Evolutionary conservation across 768 basidiomycete species (phyloP).

Genomic region (Mycena alexandri): DNA sequence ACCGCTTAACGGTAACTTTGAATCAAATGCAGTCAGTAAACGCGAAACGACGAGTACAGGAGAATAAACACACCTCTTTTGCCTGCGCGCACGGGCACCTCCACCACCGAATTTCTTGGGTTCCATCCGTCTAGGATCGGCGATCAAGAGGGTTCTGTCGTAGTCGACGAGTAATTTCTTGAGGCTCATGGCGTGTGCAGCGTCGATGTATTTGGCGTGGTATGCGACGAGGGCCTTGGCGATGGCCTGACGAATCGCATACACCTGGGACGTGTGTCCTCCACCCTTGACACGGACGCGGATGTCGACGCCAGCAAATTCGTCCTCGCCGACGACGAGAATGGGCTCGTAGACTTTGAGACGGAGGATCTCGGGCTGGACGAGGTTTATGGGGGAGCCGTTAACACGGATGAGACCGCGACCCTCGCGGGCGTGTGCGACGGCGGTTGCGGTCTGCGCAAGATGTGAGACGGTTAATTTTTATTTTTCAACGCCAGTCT

Average conservation of each 20-base stretch:
- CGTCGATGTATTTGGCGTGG: constrained; percentile 99
- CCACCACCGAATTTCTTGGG: constrained; percentile 99
- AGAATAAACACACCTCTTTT: constrained; percentile 81
- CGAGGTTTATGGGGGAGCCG: constrained; percentile 95
- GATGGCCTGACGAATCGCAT: constrained; percentile 99
- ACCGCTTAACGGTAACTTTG: constrained; percentile 83
- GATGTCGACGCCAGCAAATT: constrained; percentile 91
- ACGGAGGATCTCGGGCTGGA: constrained; percentile 95
- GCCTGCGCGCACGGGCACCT: constrained; percentile 98
- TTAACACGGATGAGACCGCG: constrained; percentile 97
- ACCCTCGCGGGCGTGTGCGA: constrained; percentile 96
- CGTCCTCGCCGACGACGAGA: constrained; percentile 92
- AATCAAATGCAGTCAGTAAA: constrained; percentile 32
- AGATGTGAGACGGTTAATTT: constrained; percentile 24
- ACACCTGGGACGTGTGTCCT: constrained; percentile 99
- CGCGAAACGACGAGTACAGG: not conserved
- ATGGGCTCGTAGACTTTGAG: constrained; percentile 99
- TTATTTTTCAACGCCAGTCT: constrained; percentile 39
- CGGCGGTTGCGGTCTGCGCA: constrained; percentile 93
- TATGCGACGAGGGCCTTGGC: constrained; percentile 98
- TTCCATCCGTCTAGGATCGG: constrained; percentile 97
- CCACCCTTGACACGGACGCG: constrained; percentile 98
- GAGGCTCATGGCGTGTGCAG: constrained; percentile 95
- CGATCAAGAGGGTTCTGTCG: constrained; percentile 91
- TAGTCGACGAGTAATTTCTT: constrained; percentile 98